Base-by-base conservation (phyloP, 768 basidiomycete species). In the Lactifluus hygrophoroides region DNA sequence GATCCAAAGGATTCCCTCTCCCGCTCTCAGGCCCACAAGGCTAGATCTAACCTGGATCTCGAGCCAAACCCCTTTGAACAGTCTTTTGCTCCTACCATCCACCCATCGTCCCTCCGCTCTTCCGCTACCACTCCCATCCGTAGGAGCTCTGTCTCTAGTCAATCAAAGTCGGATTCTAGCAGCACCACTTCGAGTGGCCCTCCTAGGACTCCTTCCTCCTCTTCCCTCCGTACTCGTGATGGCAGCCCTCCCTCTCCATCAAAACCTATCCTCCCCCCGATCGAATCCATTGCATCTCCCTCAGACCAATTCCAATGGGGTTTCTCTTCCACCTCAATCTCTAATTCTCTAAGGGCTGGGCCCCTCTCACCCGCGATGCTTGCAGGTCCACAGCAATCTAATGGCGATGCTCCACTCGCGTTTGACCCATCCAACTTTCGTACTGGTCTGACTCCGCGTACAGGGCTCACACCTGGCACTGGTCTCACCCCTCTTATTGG, bases 281-380 rank as follows among this genome's bases (percentile, higher is more conserved):
- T 94, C 56, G 84, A 88, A 14, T 76, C 87, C 54, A 85, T 93
- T 58, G 82, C 86, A 1, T 88, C 88, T 9, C 84, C 85, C 9
- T 76, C 83, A 11, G 85, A 83, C 63, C 72, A 72, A 4, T 69
- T 80, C 58, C 70, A 69, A 56, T 84, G 92, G 89, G 79, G 76
- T 35, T 84, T 84, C 68, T 77, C 80, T 42, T 71, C 79, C 14
- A 69, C 72, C 25, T 77, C 83, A 43, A 73, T 86, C 49, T 72
- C 77, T 43, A 88, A 88, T 71, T 94, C 91, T 2, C 82, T 98
- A 34, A 85, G 95, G 46, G 81, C 94, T 0, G 95, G 94, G 4
- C 95, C 95, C 1, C 85, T 98, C 54, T 93, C 90, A 5, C 95
- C 95, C 30, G 94, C 95, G 54, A 95, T 97, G 91, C 85, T 96